These are phyloP conservation scores for Xylogone sp. DNA, from an alignment of 2,329 filamentous ascomycete genomes.

Conservation along the genomic window DNA sequence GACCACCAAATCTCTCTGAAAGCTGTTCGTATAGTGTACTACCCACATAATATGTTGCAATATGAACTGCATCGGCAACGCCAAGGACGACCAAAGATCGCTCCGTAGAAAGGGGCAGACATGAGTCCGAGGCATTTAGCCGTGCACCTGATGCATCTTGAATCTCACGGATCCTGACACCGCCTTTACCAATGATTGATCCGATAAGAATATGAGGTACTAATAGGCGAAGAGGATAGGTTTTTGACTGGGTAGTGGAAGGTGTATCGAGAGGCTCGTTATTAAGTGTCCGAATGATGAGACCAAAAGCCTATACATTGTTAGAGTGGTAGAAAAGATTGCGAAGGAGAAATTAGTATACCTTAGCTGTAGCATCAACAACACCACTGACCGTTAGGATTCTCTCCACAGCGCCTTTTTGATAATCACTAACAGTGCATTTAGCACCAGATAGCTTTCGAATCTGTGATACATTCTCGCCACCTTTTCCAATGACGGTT, in stretches of 20 bases:
- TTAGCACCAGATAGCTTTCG: constrained; percentile 92
- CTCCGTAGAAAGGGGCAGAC: constrained; percentile 90
- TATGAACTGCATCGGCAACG: constrained; percentile 96
- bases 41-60: constrained; percentile 97
- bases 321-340: constrained; percentile 3
- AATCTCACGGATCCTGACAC: constrained; percentile 94
- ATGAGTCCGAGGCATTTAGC: constrained; percentile 93
- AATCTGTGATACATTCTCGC: constrained; percentile 97
- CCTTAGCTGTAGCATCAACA: constrained; percentile 95
- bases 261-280: constrained; percentile 87
- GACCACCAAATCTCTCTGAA: constrained; percentile 92
- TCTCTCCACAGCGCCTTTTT: constrained; percentile 93
- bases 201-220: constrained; percentile 97
- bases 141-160: constrained; percentile 96
- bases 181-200: constrained; percentile 97
- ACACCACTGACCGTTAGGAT: constrained; percentile 96
- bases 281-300: constrained; percentile 97
- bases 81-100: constrained; percentile 97
- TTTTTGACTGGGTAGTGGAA: constrained; percentile 92
- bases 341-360: constrained; percentile 37
- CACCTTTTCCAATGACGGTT: constrained; percentile 96
- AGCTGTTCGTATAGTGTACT: constrained; percentile 97
- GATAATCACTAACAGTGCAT: constrained; percentile 98
- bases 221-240: constrained; percentile 90
- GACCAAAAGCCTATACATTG: constrained; percentile 75